Evolutionary conservation across 2,329 filamentous ascomycete species (phyloP), one percentile per base, ranked within the genome.

Genomic region (Nectriaceae sp.): DNA sequence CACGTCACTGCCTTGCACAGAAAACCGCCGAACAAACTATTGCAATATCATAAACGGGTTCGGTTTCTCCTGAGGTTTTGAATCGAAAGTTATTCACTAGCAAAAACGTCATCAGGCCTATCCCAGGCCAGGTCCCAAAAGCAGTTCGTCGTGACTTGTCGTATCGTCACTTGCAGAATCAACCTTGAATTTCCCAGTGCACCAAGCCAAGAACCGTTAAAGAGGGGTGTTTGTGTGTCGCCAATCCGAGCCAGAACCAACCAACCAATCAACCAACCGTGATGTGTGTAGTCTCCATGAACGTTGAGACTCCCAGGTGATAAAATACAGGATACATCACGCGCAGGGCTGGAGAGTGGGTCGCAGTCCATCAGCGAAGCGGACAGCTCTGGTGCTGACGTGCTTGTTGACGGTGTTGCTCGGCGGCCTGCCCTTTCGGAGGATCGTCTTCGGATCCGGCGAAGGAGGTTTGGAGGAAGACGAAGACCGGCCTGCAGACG

Each of bases 401-500:
- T 70, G 69, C 52, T 65, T 66, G 53, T 69, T 58, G 57, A 68
- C 65, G 54, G 54, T 55, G 55, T 61, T 64, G 60, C 59, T 60
- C 54, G 61, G 59, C 60, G 69, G 62, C 63, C 62, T 72, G 66
- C 66, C 68, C 60, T 73, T 75, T 65, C 70, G 73, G 54, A 72
- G 67, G 57, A 73, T 72, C 65, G 73, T 70, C 63, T 72, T 76
- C 50, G 64, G 65, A 66, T 72, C 65, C 48, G 66, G 63, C 59
- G 69, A 69, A 62, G 66, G 60, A 56, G 70, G 60, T 56, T 67
- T 65, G 45, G 71, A 63, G 65, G 75, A 71, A 69, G 69, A 67
- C 70, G 71, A 74, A 75, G 79, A 84, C 81, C 80, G 80, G 80
- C 78, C 80, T 79, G 78, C 78, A 78, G 79, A 79, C 72, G 67